Base-by-base conservation (phyloP, 768 basidiomycete genomes). In the Rhodotorula paludigena region DNA sequence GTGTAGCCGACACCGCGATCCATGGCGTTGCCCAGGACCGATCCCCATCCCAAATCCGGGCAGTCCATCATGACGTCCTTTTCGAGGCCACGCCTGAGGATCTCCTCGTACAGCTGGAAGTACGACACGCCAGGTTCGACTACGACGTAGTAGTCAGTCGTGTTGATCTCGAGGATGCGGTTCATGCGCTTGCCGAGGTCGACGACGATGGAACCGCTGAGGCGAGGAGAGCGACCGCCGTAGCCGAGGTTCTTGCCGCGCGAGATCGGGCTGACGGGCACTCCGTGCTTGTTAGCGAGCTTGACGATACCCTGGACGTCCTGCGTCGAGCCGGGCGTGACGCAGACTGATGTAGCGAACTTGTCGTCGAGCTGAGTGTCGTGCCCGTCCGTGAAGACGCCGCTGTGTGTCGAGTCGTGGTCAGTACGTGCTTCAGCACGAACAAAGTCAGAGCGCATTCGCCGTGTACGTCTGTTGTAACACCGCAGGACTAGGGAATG, bases 201-300 rank as follows among this genome's bases (percentile, higher is more conserved):
- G 49, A 72, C 11, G 25, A 68, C 47, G 14, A 57, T 56, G 2
- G 58, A 36, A 18, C 70, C 70, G 14, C 66, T 62, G 6, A 72
- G 25, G 11, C 60, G 60, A 15, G 70, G 70, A 5, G 70, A 66
- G 16, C 66, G 55, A 28, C 70, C 70, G 20, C 66, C 70, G 48
- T 71, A 71, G 41, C 70, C 70, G 15, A 71, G 62, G 57, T 71
- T 71, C 30, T 61, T 41, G 7, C 70, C 70, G n/a, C 67, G 67
- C 23, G 60, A 63, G 57, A 71, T 62, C 25, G 70, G 70, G 23
- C 35, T 59, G 45, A 66, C 44, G 23, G 70, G 70, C 25, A 71
- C 51, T 9, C 47, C 49, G 62, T 71, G 54, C 57, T 64, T 59
- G 57, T 71, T 71, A 23, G 70, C 69, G 30, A 47, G 41, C 39